Conservation (phyloP, 2,329 filamentous ascomycete species). For the Aspergillus sclerotialis region DNA sequence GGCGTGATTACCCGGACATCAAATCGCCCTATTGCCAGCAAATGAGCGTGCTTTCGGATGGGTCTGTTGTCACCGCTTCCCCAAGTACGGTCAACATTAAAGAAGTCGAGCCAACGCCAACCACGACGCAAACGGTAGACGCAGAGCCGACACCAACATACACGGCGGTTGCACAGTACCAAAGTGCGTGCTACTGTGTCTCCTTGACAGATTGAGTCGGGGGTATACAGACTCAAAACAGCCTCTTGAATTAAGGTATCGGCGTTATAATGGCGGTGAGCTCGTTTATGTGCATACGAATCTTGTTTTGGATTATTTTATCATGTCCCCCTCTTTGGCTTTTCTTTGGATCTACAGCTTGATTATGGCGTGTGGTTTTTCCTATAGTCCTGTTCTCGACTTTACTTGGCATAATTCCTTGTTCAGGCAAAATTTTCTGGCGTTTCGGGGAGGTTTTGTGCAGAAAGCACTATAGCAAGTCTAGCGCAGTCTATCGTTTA, state of each 20-base stretch:
- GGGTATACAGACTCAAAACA: slow-evolving; percentile 5
- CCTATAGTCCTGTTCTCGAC: too few relatives aligned
- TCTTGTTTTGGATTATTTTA: too few relatives aligned
- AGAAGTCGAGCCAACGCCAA: slow-evolving; percentile 29
- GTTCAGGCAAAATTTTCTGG: slow-evolving; percentile 11
- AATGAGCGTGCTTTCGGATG: slow-evolving; percentile 53
- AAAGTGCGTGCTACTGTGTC: slow-evolving; percentile 29
- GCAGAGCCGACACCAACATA: slow-evolving; percentile 24
- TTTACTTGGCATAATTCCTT: slow-evolving; percentile 1
- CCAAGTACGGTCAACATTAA: slow-evolving; percentile 25
- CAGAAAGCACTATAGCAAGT: slow-evolving; percentile 2
- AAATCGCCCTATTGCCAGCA: slow-evolving; percentile 56
- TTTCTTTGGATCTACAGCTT: too few relatives aligned
- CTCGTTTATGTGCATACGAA: slow-evolving; percentile 17
- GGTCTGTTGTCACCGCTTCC: slow-evolving; percentile 28
- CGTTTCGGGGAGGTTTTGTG: slow-evolving; percentile 11
- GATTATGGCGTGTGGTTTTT: too few relatives aligned
- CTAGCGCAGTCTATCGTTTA: not conserved
- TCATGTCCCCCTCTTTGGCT: slow-evolving; percentile 1
- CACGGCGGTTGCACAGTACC: slow-evolving; percentile 27
- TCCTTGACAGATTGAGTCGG: slow-evolving; percentile 27
- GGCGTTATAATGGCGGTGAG: slow-evolving; percentile 12
- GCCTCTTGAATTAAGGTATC: slow-evolving; percentile 7
- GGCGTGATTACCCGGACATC: slow-evolving; percentile 41
- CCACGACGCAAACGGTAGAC: slow-evolving; percentile 22